phyloP scores from a whole-genome alignment of 2,329 filamentous ascomycete genomes.

The Trichothecium sympodiale region DNA sequence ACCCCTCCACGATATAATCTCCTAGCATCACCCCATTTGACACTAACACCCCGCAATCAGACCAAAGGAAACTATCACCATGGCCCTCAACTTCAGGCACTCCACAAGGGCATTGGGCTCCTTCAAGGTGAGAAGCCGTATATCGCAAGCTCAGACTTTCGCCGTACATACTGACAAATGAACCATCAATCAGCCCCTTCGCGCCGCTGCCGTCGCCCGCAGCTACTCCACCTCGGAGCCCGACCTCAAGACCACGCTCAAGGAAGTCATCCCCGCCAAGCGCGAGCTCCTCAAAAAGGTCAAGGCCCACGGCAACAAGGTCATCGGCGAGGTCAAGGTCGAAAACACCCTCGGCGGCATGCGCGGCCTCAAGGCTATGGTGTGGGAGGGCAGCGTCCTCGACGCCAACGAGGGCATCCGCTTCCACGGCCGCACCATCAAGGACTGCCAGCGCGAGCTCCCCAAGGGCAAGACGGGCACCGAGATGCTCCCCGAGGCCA shows the following conservation, averaged over 20 bases:
- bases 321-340: conserved; percentile 85
- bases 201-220: conserved; percentile 27
- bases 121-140: conserved; percentile 48
- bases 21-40: not conserved
- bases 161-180: not conserved
- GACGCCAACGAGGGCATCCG: conserved; percentile 96
- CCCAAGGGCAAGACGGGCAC: conserved; percentile 87
- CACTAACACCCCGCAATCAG: not conserved
- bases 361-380: conserved; percentile 94
- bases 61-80: conserved; percentile 20
- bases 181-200: conserved; percentile 14
- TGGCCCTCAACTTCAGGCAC: conserved; percentile 54
- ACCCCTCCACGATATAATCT: too few relatives aligned
- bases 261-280: conserved; percentile 78
- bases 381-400: conserved; percentile 96
- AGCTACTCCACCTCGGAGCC: conserved; percentile 71
- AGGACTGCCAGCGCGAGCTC: conserved; percentile 88
- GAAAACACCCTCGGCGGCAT: conserved; percentile 93
- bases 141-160: not conserved
- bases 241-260: conserved; percentile 80
- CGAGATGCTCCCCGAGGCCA: conserved; percentile 96
- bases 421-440: conserved; percentile 96
- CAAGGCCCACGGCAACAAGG: conserved; percentile 72
- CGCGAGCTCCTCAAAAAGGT: conserved; percentile 88
- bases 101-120: conserved; percentile 53